Evolutionary conservation across 1,139 yeast species (phyloP).

Genomic region (Kodamaea ohmeri): DNA sequence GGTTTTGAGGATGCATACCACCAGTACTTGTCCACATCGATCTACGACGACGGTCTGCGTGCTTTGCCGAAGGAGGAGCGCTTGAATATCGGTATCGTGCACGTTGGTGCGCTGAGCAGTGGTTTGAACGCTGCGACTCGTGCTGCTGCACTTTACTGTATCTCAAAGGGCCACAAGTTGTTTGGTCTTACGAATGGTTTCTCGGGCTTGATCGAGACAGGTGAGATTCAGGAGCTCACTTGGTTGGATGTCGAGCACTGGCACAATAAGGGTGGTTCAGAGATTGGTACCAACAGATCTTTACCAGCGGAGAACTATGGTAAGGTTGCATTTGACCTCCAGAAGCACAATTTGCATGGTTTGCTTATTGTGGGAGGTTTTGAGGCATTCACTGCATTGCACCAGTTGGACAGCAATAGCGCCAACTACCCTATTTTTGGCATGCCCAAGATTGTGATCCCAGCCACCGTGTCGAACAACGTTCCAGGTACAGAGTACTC

Average conservation of each 20-base stretch:
- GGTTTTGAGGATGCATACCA: conserved; percentile 70
- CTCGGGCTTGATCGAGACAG: conserved; percentile 74
- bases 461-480: conserved; percentile 81
- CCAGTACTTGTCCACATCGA: conserved; percentile 66
- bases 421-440: conserved; percentile 66
- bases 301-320: conserved; percentile 69
- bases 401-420: conserved; percentile 64
- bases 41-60: conserved; percentile 63
- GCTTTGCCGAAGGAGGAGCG: conserved; percentile 53
- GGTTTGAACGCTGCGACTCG: conserved; percentile 78
- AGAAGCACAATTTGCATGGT: conserved; percentile 71
- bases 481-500: conserved; percentile 86
- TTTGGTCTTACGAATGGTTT: conserved; percentile 76
- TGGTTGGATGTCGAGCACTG: conserved; percentile 75
- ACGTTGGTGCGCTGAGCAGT: conserved; percentile 83
- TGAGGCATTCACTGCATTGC: conserved; percentile 70
- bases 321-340: conserved; percentile 72
- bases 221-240: conserved; percentile 55
- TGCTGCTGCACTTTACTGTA: conserved; percentile 70
- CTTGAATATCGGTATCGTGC: conserved; percentile 70
- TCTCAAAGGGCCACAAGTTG: conserved; percentile 73
- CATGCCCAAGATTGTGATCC: conserved; percentile 75
- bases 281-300: conserved; percentile 75
- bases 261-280: conserved; percentile 77
- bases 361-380: conserved; percentile 75